phyloP scores from a whole-genome alignment of 345 rosid genomes.

The Salix udensis region DNA sequence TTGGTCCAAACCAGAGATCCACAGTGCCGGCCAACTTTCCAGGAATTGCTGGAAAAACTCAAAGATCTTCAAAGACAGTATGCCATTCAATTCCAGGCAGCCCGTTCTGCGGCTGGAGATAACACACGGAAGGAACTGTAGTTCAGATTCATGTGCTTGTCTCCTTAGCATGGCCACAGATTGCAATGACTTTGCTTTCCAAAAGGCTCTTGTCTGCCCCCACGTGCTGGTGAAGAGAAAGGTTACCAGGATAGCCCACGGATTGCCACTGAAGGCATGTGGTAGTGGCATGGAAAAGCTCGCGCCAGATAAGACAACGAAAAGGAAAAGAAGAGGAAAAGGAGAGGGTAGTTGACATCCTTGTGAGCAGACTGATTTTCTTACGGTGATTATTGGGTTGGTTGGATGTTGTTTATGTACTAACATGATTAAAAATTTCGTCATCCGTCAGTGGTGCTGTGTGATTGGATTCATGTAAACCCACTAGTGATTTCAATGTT shows the following conservation, averaged over 20 bases:
- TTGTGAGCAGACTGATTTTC: slow-evolving; percentile 11
- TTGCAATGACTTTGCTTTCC: neutral
- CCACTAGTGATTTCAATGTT: slow-evolving; percentile 16
- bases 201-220: neutral
- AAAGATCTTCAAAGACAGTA: slow-evolving; percentile 75
- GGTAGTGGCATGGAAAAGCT: slow-evolving; percentile 5
- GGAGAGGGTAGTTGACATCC: slow-evolving; percentile 14
- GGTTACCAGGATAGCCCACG: neutral
- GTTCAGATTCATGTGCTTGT: neutral
- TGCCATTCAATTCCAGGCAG: slow-evolving; percentile 60
- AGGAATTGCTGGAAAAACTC: slow-evolving; percentile 74
- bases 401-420: slow-evolving; percentile 7
- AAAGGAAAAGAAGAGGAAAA: neutral
- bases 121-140: slow-evolving; percentile 42
- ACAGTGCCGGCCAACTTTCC: slow-evolving; percentile 69
- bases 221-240: slow-evolving; percentile 1
- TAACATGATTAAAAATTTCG: slow-evolving; percentile 10
- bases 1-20: slow-evolving; percentile 57
- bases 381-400: slow-evolving; percentile 7
- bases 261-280: slow-evolving; percentile 1
- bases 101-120: slow-evolving; percentile 48
- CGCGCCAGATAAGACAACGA: neutral
- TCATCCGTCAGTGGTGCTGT: slow-evolving; percentile 12
- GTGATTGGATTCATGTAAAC: slow-evolving; percentile 14
- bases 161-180: neutral